Base-by-base conservation (phyloP, 2,329 filamentous ascomycete species). In the Fusarium lateritium region DNA sequence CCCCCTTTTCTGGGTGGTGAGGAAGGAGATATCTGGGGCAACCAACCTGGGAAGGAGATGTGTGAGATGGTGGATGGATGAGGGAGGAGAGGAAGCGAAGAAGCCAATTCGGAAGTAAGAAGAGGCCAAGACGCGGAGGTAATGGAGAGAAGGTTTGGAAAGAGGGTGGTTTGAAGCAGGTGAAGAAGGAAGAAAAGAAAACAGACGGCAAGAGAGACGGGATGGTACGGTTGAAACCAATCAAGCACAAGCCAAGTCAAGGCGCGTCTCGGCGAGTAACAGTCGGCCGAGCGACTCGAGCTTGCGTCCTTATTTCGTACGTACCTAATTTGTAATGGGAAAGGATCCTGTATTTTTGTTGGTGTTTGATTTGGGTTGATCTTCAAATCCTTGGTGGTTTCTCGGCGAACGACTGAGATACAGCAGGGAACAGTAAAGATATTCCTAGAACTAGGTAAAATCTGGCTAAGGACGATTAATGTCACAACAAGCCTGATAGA, bases 401-500 rank as follows among this genome's bases (percentile, higher is more conserved):
- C 70, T 75, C 60, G 72, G 70, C 59, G 65, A 73, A 73, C 52
- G 63, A 64, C 49, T 52, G 67, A 57, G 61, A 58, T 61, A 67
- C 52, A 50, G 53, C 50, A 67, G 43, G 47, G 44, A 55, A 64
- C 42, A 66, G 42, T 49, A 49, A 65, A 61, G 62, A 67, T 70
- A 58, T 56, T 70, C 65, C 50, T 62, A 45, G 72, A 74, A 76
- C 58, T 74, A 73, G 62, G 50, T 43, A 63, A 74, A 65, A 53
- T 73, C 66, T 56, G 73, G 63, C 69, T 55, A 70, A 26, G 66
- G 63, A 74, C 50, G 65, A 74, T 31, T 66, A 65, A 57, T 57
- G 73, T 76, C 76, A 76, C 73, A 65, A 39, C 69, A 56, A 67
- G 75, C 73, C 70, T 75, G 72, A 71, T 75, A 75, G 45, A 78